Evolutionary conservation across 1,284 basidiomycete genomes (phyloP), one percentile per base, ranked within the genome.

Genomic region (Ustilago lituana): DNA sequence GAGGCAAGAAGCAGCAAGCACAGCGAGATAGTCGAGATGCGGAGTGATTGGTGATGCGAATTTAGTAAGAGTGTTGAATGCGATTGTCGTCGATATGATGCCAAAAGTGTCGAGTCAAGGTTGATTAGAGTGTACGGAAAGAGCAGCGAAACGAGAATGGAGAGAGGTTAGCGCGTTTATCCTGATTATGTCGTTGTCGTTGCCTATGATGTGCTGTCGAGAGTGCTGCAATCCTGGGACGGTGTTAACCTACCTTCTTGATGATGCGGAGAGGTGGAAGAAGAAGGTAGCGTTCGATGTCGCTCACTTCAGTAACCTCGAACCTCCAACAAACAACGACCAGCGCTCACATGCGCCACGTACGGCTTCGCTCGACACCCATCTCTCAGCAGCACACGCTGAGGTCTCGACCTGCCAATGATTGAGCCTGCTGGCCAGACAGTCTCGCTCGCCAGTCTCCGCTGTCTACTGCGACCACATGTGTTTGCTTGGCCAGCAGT

Each of bases 261-360:
- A 65, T 70, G 67, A 60, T 70, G 61, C 57, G 67, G 57, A 65
- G 62, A 60, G 67, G 67, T 65, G 59, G 48, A 65, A 55, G 66
- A 61, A 54, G 51, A 52, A 53, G 40, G 32, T 39, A 45, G 48
- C 29, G 39, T 37, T 52, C 56, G 53, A 47, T 48, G 50, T 54
- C 64, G 20, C 41, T n/a, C 32, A 51, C 45, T 43, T 49, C 32
- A 38, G 36, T 46, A 36, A 59, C 46, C 62, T 60, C 45, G 17
- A 37, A 51, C 48, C n/a, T n/a, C n/a, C n/a, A n/a, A n/a, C n/a
- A n/a, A n/a, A n/a, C n/a, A n/a, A n/a, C n/a, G n/a, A n/a, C n/a
- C n/a, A n/a, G n/a, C n/a, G n/a, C n/a, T n/a, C 49, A 36, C 40
- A 20, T 44, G 33, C 43, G 22, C 29, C 20, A 24, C 47, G 31